Base-by-base conservation (phyloP, 2,329 filamentous ascomycete genomes). In the Leptographium lundbergii region DNA sequence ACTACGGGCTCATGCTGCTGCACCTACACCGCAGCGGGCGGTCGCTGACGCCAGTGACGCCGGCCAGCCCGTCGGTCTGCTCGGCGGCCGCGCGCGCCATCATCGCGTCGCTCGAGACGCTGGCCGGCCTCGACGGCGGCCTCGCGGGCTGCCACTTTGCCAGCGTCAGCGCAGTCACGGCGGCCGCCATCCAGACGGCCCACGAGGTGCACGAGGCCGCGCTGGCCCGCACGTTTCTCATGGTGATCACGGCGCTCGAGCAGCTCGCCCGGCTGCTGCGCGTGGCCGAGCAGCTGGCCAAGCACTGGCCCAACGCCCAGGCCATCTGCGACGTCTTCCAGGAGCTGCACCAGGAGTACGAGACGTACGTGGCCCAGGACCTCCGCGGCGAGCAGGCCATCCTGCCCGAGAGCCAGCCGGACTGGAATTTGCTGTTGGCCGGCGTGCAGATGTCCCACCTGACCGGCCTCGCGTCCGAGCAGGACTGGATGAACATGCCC, bases 291-390 rank as follows among this genome's bases (percentile, higher is more conserved):
- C 36, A 22, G n/a, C 45, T 59, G 25, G 58, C 58, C 22, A 22
- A 29, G 45, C 36, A 52, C 54, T 59, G 58, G 58, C 58, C 58
- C 22, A 57, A 59, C 17, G 58, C 58, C 6, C 32, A 42, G 32
- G 58, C 54, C 22, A 47, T 59, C 32, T 25, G n/a, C 34, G 54
- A 51, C 13, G 54, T 59, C 29, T 59, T 59, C 53, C 47, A 32
- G 29, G 45, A 57, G 24, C 32, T 59, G 45, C 58, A 59, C n/a
- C 58, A 59, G 17, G 58, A 59, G 32, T 59, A 59, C 22, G 53
- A 57, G 24, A 39, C 48, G 6, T 57, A 51, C 25, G 47, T 57
- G 5, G 32, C 56, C 22, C 56, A 57, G 47, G 48, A 57, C 7
- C 56, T 57, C 11, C 47, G 56, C 13, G 56, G 56, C 24, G 56